phyloP scores from a whole-genome alignment of 169 alveolate genomes.

The Plasmodium sp. region DNA sequence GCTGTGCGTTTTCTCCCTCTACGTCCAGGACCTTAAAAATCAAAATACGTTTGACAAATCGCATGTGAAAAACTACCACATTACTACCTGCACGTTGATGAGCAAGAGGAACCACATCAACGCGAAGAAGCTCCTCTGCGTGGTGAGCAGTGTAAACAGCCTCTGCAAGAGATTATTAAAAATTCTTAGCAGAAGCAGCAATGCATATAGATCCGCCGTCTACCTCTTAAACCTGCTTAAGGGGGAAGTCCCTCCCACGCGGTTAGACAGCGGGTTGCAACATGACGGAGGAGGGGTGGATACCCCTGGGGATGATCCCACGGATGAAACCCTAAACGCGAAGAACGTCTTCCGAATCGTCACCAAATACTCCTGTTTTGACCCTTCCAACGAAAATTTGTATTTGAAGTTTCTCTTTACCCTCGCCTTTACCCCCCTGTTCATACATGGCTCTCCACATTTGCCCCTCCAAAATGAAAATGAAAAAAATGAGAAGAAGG shows the following conservation, averaged over 20 bases:
- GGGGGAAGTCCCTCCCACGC: background rate
- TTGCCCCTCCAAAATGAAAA: background rate
- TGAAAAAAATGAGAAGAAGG: constrained; percentile 18
- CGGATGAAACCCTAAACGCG: background rate
- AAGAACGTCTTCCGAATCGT: constrained; percentile 21
- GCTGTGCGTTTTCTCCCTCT: constrained; percentile 19
- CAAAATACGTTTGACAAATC: background rate
- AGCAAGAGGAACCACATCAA: constrained; percentile 8
- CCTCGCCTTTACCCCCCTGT: constrained; percentile 33
- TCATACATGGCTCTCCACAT: constrained; percentile 45
- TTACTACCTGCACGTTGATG: constrained; percentile 32
- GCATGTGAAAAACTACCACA: background rate
- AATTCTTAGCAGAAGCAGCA: background rate
- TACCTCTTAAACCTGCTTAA: constrained; percentile 1
- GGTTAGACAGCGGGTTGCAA: background rate
- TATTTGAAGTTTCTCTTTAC: constrained; percentile 25
- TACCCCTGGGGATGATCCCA: background rate
- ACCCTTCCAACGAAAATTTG: constrained; percentile 17
- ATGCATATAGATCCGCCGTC: constrained; percentile 9
- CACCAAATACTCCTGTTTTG: constrained; percentile 1
- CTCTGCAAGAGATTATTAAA: constrained; percentile 11
- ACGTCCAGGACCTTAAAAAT: constrained; percentile 6
- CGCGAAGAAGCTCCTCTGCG: constrained; percentile 27
- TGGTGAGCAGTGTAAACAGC: constrained; percentile 20
- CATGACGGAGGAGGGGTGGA: background rate